Evolutionary conservation across 2,329 filamentous ascomycete genomes (phyloP), one percentile per base, ranked within the genome.

Genomic region (Cadophora malorum): DNA sequence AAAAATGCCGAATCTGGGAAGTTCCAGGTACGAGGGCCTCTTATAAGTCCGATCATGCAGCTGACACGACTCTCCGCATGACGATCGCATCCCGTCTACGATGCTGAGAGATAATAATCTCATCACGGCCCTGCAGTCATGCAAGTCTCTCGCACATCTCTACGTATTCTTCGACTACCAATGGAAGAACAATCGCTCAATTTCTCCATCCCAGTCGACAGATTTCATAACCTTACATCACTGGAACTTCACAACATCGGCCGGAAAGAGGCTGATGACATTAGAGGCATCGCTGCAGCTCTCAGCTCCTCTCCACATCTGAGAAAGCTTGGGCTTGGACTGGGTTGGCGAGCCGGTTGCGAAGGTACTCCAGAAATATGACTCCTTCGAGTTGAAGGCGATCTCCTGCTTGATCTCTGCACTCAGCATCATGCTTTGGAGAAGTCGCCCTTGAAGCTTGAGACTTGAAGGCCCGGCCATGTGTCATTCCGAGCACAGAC

Each of bases 41-140:
- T n/a, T n/a, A n/a, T n/a, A n/a, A n/a, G n/a, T 21, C 41, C 19
- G 65, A 47, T 38, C 21, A 35, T 14, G 9, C 16, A 68, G 63
- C 6, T 68, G 58, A 56, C n/a, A 41, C 21, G 62, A 63, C 52
- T 14, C 12, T 4, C 33, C 38, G 12, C 58, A 58, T 41, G 49
- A 65, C 12, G 9, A 62, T 23, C n/a, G n/a, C 3, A 59, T 49
- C n/a, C 49, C 64, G 5, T 62, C 64, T 14, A 55, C 65, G 12
- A 64, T 70, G 19, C 33, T 72, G 6, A 58, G 58, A 16, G 35
- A 70, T 16, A n/a, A 25, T 1, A 33, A 47, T 10, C 56, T 69
- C 47, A 49, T 70, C 21, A 28, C 16, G 4, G 38, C 31, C 31
- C 45, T 49, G 3, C n/a, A 21, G 45, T 3, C 45, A 5, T 49